Evolutionary conservation across 129 eudicot species (phyloP).

Genomic region (Escallonia herrerae): DNA sequence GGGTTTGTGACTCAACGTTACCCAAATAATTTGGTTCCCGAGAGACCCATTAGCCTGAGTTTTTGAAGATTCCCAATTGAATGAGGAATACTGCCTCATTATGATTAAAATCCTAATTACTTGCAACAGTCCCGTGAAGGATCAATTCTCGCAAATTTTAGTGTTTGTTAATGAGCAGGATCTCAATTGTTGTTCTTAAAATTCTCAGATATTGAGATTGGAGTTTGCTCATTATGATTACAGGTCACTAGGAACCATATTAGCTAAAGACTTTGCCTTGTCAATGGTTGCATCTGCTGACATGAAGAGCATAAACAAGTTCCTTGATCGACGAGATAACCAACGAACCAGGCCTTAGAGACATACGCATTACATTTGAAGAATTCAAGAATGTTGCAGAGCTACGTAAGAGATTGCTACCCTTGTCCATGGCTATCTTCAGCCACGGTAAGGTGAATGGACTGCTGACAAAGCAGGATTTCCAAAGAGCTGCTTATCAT

Average conservation of each 20-base stretch:
- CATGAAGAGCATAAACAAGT: slow-evolving; percentile 66
- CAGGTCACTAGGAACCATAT: slow-evolving; percentile 67
- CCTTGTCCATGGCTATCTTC: slow-evolving; percentile 71
- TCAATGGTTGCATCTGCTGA: slow-evolving; percentile 97
- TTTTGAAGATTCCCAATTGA: too few species aligned
- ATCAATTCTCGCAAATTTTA: too few species aligned
- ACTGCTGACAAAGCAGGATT: slow-evolving; percentile 67
- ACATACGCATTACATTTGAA: slow-evolving; percentile 51
- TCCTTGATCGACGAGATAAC: slow-evolving; percentile 59
- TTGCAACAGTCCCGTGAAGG: too few species aligned
- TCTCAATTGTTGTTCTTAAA: neutral
- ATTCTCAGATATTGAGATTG: slow-evolving; percentile 53
- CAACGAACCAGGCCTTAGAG: slow-evolving; percentile 42
- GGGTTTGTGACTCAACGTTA: too few species aligned
- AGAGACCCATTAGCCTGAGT: too few species aligned
- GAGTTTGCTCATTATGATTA: slow-evolving; percentile 87
- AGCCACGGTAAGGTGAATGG: slow-evolving; percentile 79
- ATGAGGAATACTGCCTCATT: too few species aligned
- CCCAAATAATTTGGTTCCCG: too few species aligned
- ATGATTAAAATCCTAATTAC: too few species aligned
- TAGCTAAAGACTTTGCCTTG: slow-evolving; percentile 80
- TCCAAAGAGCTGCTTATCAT: slow-evolving; percentile 64
- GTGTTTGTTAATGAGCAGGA: slow-evolving; percentile 3
- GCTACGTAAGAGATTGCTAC: slow-evolving; percentile 52
- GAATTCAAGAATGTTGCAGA: slow-evolving; percentile 71